phyloP scores from a whole-genome alignment of 495 filamentous ascomycete species.

The Parachaetomium inaequale region DNA sequence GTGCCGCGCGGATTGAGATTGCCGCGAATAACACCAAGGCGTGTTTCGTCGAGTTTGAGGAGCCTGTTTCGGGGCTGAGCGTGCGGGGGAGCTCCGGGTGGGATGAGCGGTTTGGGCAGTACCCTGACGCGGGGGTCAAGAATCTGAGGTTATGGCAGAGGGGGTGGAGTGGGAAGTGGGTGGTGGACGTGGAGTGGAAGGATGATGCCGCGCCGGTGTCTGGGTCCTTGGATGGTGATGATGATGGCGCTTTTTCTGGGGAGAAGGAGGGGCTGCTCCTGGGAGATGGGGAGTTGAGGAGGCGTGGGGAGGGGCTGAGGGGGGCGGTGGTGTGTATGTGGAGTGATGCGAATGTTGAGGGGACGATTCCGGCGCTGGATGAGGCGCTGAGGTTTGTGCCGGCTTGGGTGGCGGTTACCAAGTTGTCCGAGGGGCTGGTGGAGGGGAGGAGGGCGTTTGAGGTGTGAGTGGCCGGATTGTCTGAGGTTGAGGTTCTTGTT shows the following conservation, averaged over 20 bases:
- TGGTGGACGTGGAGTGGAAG: slow-evolving; percentile 69
- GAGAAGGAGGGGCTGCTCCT: slow-evolving; percentile 22
- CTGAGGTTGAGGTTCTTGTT: neutral
- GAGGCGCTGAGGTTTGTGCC: slow-evolving; percentile 75
- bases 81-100: slow-evolving; percentile 46
- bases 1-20: slow-evolving; percentile 28
- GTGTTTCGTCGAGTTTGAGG: slow-evolving; percentile 33
- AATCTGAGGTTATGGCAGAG: slow-evolving; percentile 49
- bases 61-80: slow-evolving; percentile 27
- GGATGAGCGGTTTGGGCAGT: slow-evolving; percentile 65
- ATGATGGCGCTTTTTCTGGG: slow-evolving; percentile 12
- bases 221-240: too few species aligned
- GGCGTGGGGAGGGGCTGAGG: slow-evolving; percentile 44
- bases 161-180: slow-evolving; percentile 72
- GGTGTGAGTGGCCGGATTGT: slow-evolving; percentile 15
- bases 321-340: slow-evolving; percentile 78
- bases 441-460: slow-evolving; percentile 57
- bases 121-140: slow-evolving; percentile 50
- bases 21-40: slow-evolving; percentile 33
- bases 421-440: slow-evolving; percentile 73
- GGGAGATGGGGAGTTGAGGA: slow-evolving; percentile 31
- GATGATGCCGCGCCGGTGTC: slow-evolving; percentile 1
- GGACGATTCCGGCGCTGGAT: slow-evolving; percentile 78
- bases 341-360: slow-evolving; percentile 74
- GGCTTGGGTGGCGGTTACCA: slow-evolving; percentile 71